Evolutionary conservation across 169 alveolate species (phyloP).

Genomic region (Plasmodium coatneyi): DNA sequence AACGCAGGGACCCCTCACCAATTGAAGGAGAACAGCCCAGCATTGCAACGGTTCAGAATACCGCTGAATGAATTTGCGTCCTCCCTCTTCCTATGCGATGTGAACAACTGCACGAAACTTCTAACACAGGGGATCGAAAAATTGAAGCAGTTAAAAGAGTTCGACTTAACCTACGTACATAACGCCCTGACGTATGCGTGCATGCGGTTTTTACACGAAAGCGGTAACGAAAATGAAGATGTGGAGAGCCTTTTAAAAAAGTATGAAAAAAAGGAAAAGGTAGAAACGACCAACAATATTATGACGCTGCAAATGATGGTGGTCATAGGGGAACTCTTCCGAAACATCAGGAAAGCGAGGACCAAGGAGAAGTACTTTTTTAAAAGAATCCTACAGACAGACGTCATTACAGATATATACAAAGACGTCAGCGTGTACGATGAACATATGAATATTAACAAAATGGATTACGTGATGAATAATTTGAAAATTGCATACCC

Average conservation of each 20-base stretch:
- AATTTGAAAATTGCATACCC: slow-evolving; percentile 57
- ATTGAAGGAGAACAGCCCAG: slow-evolving; percentile 2
- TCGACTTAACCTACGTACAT: slow-evolving; percentile 57
- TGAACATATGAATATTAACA: slow-evolving; percentile 54
- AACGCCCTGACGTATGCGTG: slow-evolving; percentile 50
- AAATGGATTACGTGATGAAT: slow-evolving; percentile 33
- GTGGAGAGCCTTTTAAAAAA: slow-evolving; percentile 48
- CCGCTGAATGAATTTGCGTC: slow-evolving; percentile 65
- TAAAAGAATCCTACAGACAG: slow-evolving; percentile 58
- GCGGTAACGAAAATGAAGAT: slow-evolving; percentile 75
- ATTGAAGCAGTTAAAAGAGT: slow-evolving; percentile 46
- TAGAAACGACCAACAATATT: slow-evolving; percentile 66
- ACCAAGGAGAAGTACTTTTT: slow-evolving; percentile 42
- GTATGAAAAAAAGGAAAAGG: slow-evolving; percentile 70
- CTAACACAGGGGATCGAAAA: slow-evolving; percentile 51
- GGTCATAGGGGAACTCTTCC: slow-evolving; percentile 62
- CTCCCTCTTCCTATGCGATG: slow-evolving; percentile 67
- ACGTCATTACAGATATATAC: slow-evolving; percentile 39
- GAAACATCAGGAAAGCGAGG: slow-evolving; percentile 62
- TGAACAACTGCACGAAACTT: slow-evolving; percentile 38
- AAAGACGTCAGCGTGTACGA: slow-evolving; percentile 48
- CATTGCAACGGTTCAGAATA: slow-evolving; percentile 41
- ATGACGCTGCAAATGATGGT: slow-evolving; percentile 75
- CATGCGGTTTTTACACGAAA: slow-evolving; percentile 38
- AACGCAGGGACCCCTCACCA: neutral